Evolutionary conservation across 2,329 filamentous ascomycete genomes (phyloP).

Genomic region (Cucurbitaria berberidis): DNA sequence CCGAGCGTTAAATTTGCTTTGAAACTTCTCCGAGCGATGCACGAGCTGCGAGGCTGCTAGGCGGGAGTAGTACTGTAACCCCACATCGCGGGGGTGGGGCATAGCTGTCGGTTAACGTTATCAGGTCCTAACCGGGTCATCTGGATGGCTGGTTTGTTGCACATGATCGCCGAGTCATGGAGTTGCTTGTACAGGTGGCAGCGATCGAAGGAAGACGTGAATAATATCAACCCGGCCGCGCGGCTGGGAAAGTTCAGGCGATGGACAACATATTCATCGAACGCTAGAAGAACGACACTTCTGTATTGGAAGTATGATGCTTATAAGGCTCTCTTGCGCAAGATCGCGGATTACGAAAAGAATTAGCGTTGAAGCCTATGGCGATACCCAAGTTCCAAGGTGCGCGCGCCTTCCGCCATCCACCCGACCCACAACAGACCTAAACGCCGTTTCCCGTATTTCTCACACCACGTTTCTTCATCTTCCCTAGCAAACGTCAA

Average conservation of each 20-base stretch:
- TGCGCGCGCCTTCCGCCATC: neutral
- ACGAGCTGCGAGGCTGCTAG: neutral
- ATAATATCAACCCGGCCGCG: neutral
- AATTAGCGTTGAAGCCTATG: neutral
- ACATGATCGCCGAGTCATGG: neutral
- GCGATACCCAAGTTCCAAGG: no score
- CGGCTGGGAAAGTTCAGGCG: no score
- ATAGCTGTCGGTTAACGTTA: slow-evolving; percentile 28
- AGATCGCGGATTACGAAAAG: no score
- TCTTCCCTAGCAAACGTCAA: neutral
- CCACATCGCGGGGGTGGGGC: slow-evolving; percentile 41
- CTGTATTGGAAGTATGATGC: no score
- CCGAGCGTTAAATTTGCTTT: neutral
- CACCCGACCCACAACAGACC: no score
- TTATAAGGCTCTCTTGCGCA: no score
- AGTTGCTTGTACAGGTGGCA: neutral
- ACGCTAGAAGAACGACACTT: no score
- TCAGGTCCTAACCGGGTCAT: neutral
- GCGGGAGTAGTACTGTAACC: slow-evolving; percentile 19
- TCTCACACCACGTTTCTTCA: no score
- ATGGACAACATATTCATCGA: no score
- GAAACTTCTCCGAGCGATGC: no score
- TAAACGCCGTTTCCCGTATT: no score
- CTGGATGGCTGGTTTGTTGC: neutral
- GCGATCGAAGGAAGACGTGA: neutral